Conservation (phyloP, 2,329 filamentous ascomycete genomes). For the Furcasterigmium furcatum region DNA sequence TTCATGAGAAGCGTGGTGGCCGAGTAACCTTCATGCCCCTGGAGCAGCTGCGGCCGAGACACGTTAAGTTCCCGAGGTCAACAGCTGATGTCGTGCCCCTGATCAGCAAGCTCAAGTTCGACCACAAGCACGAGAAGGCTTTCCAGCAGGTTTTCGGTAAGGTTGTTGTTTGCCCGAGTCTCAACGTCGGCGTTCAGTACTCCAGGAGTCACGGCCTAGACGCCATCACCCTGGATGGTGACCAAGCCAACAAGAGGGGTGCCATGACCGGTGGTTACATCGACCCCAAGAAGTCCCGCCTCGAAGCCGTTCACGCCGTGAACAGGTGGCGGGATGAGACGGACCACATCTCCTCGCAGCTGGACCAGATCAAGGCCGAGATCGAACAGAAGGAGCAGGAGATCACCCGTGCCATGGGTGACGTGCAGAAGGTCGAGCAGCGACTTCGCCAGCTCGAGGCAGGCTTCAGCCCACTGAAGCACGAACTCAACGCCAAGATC, state of each 20-base stretch:
- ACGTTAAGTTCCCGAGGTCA: slow-evolving; percentile 75
- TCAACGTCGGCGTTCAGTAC: slow-evolving; percentile 85
- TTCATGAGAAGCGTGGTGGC: slow-evolving; percentile 78
- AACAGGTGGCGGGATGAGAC: slow-evolving; percentile 72
- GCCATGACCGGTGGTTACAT: slow-evolving; percentile 94
- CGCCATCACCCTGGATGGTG: slow-evolving; percentile 91
- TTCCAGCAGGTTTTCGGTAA: slow-evolving; percentile 96
- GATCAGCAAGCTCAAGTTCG: slow-evolving; percentile 79
- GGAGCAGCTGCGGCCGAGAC: slow-evolving; percentile 70
- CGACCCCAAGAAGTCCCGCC: slow-evolving; percentile 78
- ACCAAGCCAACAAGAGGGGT: slow-evolving; percentile 91
- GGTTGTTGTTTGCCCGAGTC: slow-evolving; percentile 87
- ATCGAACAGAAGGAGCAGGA: slow-evolving; percentile 82
- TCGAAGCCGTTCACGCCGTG: slow-evolving; percentile 78
- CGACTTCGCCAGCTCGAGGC: slow-evolving; percentile 73
- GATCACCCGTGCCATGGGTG: slow-evolving; percentile 81
- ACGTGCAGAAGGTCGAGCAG: slow-evolving; percentile 80
- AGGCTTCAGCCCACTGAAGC: slow-evolving; percentile 75
- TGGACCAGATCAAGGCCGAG: slow-evolving; percentile 62
- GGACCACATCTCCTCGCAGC: slow-evolving; percentile 63
- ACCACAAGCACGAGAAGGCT: slow-evolving; percentile 73
- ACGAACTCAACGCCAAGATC: slow-evolving; percentile 74
- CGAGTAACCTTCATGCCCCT: slow-evolving; percentile 94
- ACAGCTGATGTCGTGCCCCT: slow-evolving; percentile 79
- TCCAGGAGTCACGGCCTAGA: slow-evolving; percentile 88